Evolutionary conservation across 2,329 filamentous ascomycete genomes (phyloP), one percentile per base, ranked within the genome.

Genomic region (Rosellinia necatrix): DNA sequence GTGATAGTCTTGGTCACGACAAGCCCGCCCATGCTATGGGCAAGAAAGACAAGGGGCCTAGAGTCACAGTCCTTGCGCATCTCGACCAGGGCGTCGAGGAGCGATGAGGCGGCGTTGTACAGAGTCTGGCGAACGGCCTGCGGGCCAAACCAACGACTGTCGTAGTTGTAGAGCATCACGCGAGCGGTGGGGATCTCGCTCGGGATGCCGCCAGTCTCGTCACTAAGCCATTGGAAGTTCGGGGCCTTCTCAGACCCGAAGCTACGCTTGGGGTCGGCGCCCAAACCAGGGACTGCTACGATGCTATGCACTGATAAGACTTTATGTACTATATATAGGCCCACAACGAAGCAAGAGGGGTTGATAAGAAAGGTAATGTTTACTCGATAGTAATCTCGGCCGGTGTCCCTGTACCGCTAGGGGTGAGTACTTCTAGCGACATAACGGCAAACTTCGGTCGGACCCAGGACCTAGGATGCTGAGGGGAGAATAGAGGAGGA

Each of bases 1-100:
- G 41, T 44, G 17, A 44, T 24, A 19, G 41, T 27, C 25, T 44
- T 44, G 8, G 25, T 27, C n/a, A 44, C 41, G 25, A 44, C 41
- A 27, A 44, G 41, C 2, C 41, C 41, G 4, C 41, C 41, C 41
- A 44, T 44, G 7, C 41, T 44, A 9, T 44, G 41, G 7, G n/a
- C 41, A 21, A 44, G 41, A 10, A 44, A 44, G 21, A 44, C 17
- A 4, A 44, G 25, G 1, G 41, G 41, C 25, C 41, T 3, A 13
- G 41, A 30, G 6, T 44, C 41, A 12, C 30, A 2, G 25, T 8
- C 41, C 41, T 30, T 44, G 15, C 41, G 41, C 7, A 12, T 24
- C 25, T 30, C 41, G 15, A 44, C 41, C 9, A 44, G 25, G 7
- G 25, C 41, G 15, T 44, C 41, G 6, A 44, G 41, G 4, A 44